Conservation (phyloP, 108 stramenopile species). For the Cyclotella atomus region DNA sequence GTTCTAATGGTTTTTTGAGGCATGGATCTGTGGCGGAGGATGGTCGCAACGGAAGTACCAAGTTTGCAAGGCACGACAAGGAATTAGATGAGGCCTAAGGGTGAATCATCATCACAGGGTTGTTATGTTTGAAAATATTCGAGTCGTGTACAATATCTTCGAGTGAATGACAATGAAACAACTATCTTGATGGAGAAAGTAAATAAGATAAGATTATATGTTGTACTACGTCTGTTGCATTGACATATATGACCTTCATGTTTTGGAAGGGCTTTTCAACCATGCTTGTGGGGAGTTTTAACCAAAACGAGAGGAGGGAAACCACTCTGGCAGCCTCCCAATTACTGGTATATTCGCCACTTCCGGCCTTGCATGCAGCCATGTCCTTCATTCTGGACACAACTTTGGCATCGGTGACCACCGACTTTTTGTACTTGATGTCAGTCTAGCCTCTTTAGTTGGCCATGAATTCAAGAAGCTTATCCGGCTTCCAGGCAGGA, state of each 20-base stretch:
- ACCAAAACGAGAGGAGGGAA: too few relatives aligned
- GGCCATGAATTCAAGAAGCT: background rate
- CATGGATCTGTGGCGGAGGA: background rate
- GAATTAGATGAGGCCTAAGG: background rate
- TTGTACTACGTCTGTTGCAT: too few relatives aligned
- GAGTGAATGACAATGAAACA: too few relatives aligned
- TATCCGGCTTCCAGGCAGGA: background rate
- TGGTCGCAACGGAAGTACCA: background rate
- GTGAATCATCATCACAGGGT: background rate
- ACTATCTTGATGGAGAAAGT: too few relatives aligned
- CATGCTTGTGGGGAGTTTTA: too few relatives aligned
- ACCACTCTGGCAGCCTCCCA: background rate
- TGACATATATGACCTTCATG: too few relatives aligned
- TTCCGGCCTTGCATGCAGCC: background rate
- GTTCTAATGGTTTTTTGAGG: background rate
- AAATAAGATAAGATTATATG: too few relatives aligned
- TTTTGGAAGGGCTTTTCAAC: too few relatives aligned
- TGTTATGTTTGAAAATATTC: too few relatives aligned
- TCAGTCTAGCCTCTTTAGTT: background rate
- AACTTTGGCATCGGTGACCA: background rate
- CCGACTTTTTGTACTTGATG: background rate
- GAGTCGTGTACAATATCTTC: too few relatives aligned
- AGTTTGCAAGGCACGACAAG: background rate
- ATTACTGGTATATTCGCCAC: constrained; percentile 2
- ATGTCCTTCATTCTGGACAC: background rate